Evolutionary conservation across 2,329 filamentous ascomycete genomes (phyloP).

Genomic region (Colletotrichum sp.): DNA sequence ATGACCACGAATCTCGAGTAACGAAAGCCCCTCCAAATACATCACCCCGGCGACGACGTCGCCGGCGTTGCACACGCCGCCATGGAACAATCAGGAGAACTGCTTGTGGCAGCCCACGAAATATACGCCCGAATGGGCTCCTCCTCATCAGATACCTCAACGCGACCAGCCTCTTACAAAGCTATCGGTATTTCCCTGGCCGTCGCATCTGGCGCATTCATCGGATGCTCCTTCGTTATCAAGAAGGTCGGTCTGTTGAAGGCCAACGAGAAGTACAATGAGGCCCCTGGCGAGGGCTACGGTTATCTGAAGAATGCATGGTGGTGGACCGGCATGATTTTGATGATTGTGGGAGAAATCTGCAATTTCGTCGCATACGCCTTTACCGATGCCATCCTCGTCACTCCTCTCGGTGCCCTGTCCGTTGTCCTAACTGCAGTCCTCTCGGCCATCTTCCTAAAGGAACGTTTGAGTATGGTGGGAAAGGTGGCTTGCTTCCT

Average conservation of each 20-base stretch:
- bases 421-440: slow-evolving; percentile 93
- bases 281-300: slow-evolving; percentile 94
- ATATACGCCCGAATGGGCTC: slow-evolving; percentile 21
- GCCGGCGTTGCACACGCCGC: neutral
- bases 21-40: neutral
- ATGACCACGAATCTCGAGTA: slow-evolving; percentile 8
- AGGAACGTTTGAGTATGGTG: slow-evolving; percentile 93
- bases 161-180: slow-evolving; percentile 71
- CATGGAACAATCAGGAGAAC: slow-evolving; percentile 17
- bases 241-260: slow-evolving; percentile 92
- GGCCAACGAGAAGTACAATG: slow-evolving; percentile 95
- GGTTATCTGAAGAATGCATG: slow-evolving; percentile 93
- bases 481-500: slow-evolving; percentile 96
- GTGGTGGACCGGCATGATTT: slow-evolving; percentile 95
- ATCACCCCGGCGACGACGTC: slow-evolving; percentile 17
- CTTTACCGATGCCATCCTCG: slow-evolving; percentile 94
- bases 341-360: slow-evolving; percentile 96
- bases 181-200: slow-evolving; percentile 86
- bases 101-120: slow-evolving; percentile 15
- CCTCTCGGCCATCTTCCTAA: slow-evolving; percentile 91
- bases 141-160: slow-evolving; percentile 23
- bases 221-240: slow-evolving; percentile 92
- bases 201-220: slow-evolving; percentile 87
- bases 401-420: slow-evolving; percentile 89
- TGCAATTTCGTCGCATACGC: slow-evolving; percentile 98